Evolutionary conservation across 176 grass and related monocot species (phyloP), one percentile per base, ranked within the genome.

Genomic region (Hyparrhenia diplandra): DNA sequence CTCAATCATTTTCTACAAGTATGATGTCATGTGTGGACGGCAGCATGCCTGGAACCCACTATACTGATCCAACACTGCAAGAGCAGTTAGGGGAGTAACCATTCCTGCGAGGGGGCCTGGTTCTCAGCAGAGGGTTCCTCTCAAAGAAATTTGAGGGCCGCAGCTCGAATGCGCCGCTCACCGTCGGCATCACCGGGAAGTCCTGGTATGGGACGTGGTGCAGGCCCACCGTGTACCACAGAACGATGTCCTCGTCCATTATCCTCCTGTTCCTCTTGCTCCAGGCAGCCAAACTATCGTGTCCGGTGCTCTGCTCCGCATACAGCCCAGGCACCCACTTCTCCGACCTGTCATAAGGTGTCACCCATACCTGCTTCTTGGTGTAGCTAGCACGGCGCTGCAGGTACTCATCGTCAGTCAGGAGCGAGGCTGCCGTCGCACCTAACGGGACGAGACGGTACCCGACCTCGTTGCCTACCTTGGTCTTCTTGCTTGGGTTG

Each of bases 81-180:
- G 47, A 51, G 47, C 47, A 51, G 5, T 51, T 51, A 51, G 17
- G 16, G 16, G 47, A 51, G 47, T 51, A 51, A 20, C 47, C 47
- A 2, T 20, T 51, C 47, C 5, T 20, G 16, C 17, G 47, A 51
- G 83, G 36, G 3, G 25, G 61, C 64, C 10, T 86, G 6, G 6
- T 82, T 14, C 35, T 64, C n/a, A 93, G 73, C 78, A 97, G 28
- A 1, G 42, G 90, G 82, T 93, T 97, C 25, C 82, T 86, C 71
- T 95, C 90, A 49, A 95, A 95, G 71, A 95, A 95, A 71, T 95
- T 95, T 2, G 78, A 64, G 13, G 93, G 93, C 43, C 90, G 67
- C 29, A 64, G 28, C 62, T 34, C 32, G 3, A 67, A 35, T 0
- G 17, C 58, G 23, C 58, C 25, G 12, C 24, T 61, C 12, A 61